Evolutionary conservation across 1,139 yeast genomes (phyloP).

Genomic region (Hanseniaspora gamundiae): DNA sequence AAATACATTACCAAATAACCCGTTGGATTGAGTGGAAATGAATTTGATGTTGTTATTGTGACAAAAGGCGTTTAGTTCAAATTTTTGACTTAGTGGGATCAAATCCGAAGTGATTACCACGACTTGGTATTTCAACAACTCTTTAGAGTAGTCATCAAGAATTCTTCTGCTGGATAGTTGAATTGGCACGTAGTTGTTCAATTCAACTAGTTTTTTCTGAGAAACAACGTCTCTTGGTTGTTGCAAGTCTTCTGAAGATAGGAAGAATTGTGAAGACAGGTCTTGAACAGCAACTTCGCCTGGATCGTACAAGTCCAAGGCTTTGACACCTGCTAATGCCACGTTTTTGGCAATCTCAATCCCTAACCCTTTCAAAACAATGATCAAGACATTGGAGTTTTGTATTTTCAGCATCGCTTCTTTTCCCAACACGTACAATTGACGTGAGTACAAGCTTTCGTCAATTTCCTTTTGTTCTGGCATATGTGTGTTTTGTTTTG

Average conservation of each 20-base stretch:
- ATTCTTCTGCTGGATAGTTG: conserved; percentile 31
- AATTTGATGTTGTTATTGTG: conserved; percentile 66
- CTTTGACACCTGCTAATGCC: conserved; percentile 94
- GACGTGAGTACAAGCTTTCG: conserved; percentile 91
- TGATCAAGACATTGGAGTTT: conserved; percentile 71
- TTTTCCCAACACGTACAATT: conserved; percentile 82
- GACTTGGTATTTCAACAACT: conserved; percentile 55
- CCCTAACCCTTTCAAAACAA: conserved; percentile 87
- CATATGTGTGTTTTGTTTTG: neutral
- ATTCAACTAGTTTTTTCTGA: conserved; percentile 55
- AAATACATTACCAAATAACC: conserved; percentile 79
- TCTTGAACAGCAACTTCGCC: conserved; percentile 53
- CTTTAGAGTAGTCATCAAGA: conserved; percentile 27
- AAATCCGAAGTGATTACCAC: conserved; percentile 67
- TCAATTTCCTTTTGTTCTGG: conserved; percentile 43
- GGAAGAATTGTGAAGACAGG: conserved; percentile 81
- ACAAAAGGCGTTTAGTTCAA: conserved; percentile 56
- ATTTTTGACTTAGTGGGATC: conserved; percentile 58
- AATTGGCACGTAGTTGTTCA: conserved; percentile 84
- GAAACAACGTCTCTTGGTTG: conserved; percentile 62
- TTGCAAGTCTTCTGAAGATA: conserved; percentile 61
- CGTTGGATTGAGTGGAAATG: conserved; percentile 72
- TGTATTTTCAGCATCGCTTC: conserved; percentile 99
- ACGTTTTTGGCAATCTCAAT: conserved; percentile 93
- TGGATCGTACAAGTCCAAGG: conserved; percentile 81